phyloP scores from a whole-genome alignment of 1,284 basidiomycete genomes.

The Ceratobasidium sp. region DNA sequence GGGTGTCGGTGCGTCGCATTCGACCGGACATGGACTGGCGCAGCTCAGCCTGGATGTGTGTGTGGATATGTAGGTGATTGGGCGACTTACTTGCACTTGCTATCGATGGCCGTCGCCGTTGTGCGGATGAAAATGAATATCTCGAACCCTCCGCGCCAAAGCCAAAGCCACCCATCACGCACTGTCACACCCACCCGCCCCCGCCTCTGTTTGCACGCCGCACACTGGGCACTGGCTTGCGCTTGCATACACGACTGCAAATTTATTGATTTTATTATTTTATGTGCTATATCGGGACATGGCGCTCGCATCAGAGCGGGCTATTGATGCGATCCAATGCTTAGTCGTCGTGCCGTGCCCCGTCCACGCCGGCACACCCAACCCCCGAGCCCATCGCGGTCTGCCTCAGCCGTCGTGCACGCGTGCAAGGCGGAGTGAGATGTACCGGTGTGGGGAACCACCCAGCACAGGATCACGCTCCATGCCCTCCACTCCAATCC shows the following conservation, averaged over 20 bases:
- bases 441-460: conserved; percentile 10
- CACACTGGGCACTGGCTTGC: background rate
- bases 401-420: background rate
- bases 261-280: no score
- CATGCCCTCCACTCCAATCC: background rate
- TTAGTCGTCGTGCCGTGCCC: no score
- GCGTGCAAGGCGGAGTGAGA: background rate
- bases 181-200: background rate
- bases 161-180: conserved; percentile 36
- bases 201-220: conserved; percentile 9
- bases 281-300: conserved; percentile 4
- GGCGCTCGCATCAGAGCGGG: background rate
- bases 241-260: background rate
- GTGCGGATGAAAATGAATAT: conserved; percentile 44
- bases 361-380: conserved; percentile 9
- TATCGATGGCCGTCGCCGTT: conserved; percentile 22
- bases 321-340: no score
- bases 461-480: background rate
- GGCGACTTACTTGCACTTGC: conserved; percentile 7
- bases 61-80: background rate
- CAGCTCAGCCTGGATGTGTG: conserved; percentile 1
- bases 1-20: background rate
- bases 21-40: conserved; percentile 9
- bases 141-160: conserved; percentile 18
- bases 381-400: conserved; percentile 20